These are phyloP conservation scores for Amanita pallidorosea DNA, from an alignment of 768 basidiomycete species.

Conservation along the genomic window DNA sequence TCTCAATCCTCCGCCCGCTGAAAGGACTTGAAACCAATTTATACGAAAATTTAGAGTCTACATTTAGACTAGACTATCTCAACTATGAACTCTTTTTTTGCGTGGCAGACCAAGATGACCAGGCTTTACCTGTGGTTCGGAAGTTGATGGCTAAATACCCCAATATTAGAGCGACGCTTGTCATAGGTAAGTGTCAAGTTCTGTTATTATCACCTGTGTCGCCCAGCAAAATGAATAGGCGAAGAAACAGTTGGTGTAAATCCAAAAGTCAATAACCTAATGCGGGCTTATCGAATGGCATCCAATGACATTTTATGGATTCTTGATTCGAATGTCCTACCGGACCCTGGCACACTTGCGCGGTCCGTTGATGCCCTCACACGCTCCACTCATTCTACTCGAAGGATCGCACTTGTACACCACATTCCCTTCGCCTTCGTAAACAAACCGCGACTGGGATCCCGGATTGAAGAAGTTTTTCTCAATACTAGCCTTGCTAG, in stretches of 20 bases:
- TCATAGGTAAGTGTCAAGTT: conserved; percentile 49
- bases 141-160: conserved; percentile 76
- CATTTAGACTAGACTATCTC: conserved; percentile 85
- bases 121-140: conserved; percentile 74
- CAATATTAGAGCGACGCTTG: conserved; percentile 53
- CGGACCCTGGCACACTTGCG: conserved; percentile 67
- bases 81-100: conserved; percentile 88
- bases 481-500: conserved; percentile 97
- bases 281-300: conserved; percentile 74
- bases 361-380: conserved; percentile 75
- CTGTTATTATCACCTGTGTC: conserved; percentile 1
- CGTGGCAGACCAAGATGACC: conserved; percentile 81
- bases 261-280: conserved; percentile 95
- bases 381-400: conserved; percentile 26
- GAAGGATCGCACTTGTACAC: conserved; percentile 78
- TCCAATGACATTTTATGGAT: conserved; percentile 91
- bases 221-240: conserved; percentile 30
- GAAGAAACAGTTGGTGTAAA: conserved; percentile 83
- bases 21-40: conserved; percentile 94
- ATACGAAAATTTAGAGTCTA: conserved; percentile 92
- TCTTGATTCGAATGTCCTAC: conserved; percentile 88
- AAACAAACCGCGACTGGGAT: conserved; percentile 61
- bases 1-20: conserved; percentile 88
- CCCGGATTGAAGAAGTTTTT: conserved; percentile 85
- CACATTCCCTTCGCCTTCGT: conserved; percentile 88